Base-by-base conservation (phyloP, 108 stramenopile species). In the Stephanodiscus minutulus region DNA sequence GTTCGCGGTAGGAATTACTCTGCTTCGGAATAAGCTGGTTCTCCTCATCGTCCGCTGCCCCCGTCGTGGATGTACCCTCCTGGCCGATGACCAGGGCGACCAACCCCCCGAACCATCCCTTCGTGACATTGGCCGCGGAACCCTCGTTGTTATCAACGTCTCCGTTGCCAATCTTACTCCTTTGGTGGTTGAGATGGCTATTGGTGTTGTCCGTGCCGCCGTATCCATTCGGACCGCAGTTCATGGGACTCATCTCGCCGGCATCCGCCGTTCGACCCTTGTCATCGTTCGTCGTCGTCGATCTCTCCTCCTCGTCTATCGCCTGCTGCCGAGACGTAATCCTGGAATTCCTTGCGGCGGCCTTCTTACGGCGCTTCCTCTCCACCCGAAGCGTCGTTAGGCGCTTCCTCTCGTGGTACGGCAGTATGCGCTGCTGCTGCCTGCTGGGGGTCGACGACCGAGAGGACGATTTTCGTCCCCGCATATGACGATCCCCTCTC, bases 381-480 rank as follows among this genome's bases (percentile, higher is more conserved):
- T 70, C 53, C 44, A 61, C 77, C 33, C 50, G 36, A 20, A 50
- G 25, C 52, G 61, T 64, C 41, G 28, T 37, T 22, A 77, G 46
- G 18, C 65, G 43, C 21, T 77, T 77, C 28, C 77, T 41, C 54
- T 77, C 77, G 35, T 77, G 69, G 46, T 77, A 77, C 6, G 77
- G 77, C 50, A 77, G 36, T 53, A 77, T 71, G 0, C 64, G 64
- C 7, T 48, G 62, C 24, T 56, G 48, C 15, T 47, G 61, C 47
- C n/a, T 49, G 25, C 10, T 29, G 37, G n/a, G n/a, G n/a, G n/a
- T n/a, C n/a, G n/a, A n/a, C 20, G 2, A 29, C 21, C 39, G 21
- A 39, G 68, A 41, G 55, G 43, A 35, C 7, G 39, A 39, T 7
- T 39, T 39, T 39, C 11, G n/a, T n/a, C n/a, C n/a, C n/a, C n/a